Base-by-base conservation (phyloP, 768 basidiomycete species). In the Termitomyces sp. region DNA sequence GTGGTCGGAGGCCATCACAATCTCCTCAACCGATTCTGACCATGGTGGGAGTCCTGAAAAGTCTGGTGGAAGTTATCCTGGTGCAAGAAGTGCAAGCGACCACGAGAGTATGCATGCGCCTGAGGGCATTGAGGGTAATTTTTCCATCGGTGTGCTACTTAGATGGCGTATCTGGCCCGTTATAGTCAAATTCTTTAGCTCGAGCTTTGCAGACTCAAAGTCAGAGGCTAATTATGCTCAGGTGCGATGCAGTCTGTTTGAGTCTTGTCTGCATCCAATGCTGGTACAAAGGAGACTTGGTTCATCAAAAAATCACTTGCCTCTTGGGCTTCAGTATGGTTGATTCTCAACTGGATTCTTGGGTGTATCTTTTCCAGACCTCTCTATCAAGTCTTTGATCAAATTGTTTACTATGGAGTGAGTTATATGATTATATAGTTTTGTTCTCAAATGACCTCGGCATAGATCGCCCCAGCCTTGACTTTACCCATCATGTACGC, bases 341-440 rank as follows among this genome's bases (percentile, higher is more conserved):
- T 88, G 39, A 72, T 88, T 49, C 60, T 81, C 31, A 89, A 85
- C 61, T 91, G 90, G 88, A 73, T 81, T 18, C 75, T 89, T 38
- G 85, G 78, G 5, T 73, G 76, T 27, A 72, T 75, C 11, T 81
- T 85, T 59, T 72, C 81, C 18, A 72, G 79, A 12, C 69, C 68
- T 33, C 46, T 71, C 29, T 57, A 71, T 13, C 70, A 67, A 16
- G 60, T 79, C 5, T 67, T 79, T 35, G 87, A 91, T 67, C 77
- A 83, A 60, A 73, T 83, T 22, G 86, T 84, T 67, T 76, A 83
- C 61, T 88, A 81, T 64, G 82, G 74, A 16, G 73, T 81, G 51
- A 57, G 77, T 25, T 36, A 20, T n/a, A 20, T 3, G 23, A 3
- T n/a, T 35, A 35, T 53, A 31, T 52, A 53, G 16, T 31, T 22